Base-by-base conservation (phyloP, 1,139 yeast species). In the Debaryomycetaceae sp. region DNA sequence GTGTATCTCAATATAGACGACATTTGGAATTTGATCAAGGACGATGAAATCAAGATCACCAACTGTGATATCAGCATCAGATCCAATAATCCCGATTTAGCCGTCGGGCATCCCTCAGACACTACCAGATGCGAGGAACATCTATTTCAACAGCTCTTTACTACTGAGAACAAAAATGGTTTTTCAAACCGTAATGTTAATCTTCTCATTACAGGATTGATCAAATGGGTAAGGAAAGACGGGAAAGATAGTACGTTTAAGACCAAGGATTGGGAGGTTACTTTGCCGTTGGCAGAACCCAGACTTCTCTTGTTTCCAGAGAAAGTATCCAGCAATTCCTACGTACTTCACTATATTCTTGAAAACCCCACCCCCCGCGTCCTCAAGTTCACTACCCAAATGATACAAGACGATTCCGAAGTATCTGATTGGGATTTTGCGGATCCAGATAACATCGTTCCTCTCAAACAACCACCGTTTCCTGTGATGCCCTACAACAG, bases 351-450 rank as follows among this genome's bases (percentile, higher is more conserved):
- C 9, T 87, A 80, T 56, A 72, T 75, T 43, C 58, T 87, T 41
- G 96, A 87, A 57, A 87, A 87, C 55, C 90, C 95, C 6, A 85
- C 95, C 0, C 75, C 85, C 4, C 70, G 85, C 44, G 74, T 83
- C 2, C 80, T 87, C 50, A 80, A 81, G 3, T 87, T 86, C 58
- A 71, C 85, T 6, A 74, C 85, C 0, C 64, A 72, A 17, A 52
- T 78, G 39, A 60, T 53, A 6, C 57, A 57, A 4, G 54, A 48
- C 5, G 40, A 44, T 22, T 56, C 54, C 1, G 47, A 45, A 13
- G 54, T 51, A 6, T 48, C 51, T 17, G 59, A 55, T 20, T 72
- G 76, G 76, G 47, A 48, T 17, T 63, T 71, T 45, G 60, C 58
- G 7, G 63, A 60, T 34, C 56, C 51, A 0, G 46, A 60, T 37